Evolutionary conservation across 2,329 filamentous ascomycete species (phyloP), one percentile per base, ranked within the genome.

Genomic region (Metarhizium robertsii): DNA sequence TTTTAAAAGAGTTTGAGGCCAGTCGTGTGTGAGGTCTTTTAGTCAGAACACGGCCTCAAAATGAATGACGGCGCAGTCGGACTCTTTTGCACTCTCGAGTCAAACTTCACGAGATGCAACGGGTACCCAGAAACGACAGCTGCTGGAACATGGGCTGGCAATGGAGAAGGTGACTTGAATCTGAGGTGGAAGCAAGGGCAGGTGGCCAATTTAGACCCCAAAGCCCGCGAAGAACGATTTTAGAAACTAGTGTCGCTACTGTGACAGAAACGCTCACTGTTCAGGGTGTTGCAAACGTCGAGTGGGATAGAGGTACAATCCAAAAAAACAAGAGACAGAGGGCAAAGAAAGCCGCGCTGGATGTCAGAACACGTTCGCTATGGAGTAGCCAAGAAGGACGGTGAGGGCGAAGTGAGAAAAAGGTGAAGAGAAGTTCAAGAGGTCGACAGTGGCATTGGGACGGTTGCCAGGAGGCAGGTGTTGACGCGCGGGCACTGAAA

Each of bases 261-360:
- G 46, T 30, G 50, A 55, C 18, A 6, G 51, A 51, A 46, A 20
- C 42, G 30, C 32, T 11, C 32, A 7, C 32, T 34, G 32, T 34
- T 34, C 38, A 40, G 45, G 36, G 30, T 32, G 25, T 52, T 50
- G 34, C 42, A 25, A 47, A 52, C 3, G 20, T 14, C 18, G 13
- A 16, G 51, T 36, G 32, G 32, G 43, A 55, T 50, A 49, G 30
- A 20, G 36, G 50, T 49, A 50, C 45, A 47, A 50, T 54, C 55
- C 55, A 57, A 57, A 55, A 55, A 34, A 50, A 50, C 38, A 30
- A 30, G 14, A 49, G 20, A 45, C 25, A 30, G 43, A 14, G 25
- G 46, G 20, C 16, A n/a, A 1, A 43, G 20, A 43, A 16, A 16
- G 36, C 34, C 55, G 36, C 49, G 16, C 43, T 53, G n/a, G 32